Evolutionary conservation across 305 asterid species (phyloP), one percentile per base, ranked within the genome.

Genomic region (Fraxinus paxiana): DNA sequence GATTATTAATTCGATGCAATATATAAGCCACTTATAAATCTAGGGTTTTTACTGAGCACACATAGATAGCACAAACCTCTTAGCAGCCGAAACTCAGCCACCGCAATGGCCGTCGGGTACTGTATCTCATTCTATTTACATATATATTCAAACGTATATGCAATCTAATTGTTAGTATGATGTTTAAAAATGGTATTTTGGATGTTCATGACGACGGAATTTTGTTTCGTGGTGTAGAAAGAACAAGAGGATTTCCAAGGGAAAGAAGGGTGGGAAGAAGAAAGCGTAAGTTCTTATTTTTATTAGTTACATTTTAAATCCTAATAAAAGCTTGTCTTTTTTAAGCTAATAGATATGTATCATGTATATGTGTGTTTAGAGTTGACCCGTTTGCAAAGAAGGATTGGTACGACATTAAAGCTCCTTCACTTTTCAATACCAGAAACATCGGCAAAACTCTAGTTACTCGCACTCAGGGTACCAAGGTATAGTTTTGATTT

Each of bases 401-500:
- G 88, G 97, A 91, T n/a, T 92, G 97, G 95, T 92, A 91, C 43
- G 95, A 88, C 80, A 74, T 91, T 76, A 92, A 92, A 80, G 97
- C 95, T 3, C 97, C 93, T 2, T 86, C 93, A 8, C 31, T 90
- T 35, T 91, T 92, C 83, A 82, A 56, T 41, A 80, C 79, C 31
- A 85, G 87, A 37, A 89, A 85, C 80, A 38, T 87, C 1, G 92
- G 90, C 54, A 89, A 89, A 65, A 89, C 90, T 17, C 90, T 93
- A 0, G 94, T 93, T 56, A 81, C 92, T n/a, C 95, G 98, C 70
- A 93, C 98, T n/a, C 98, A 93, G 97, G 98, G 98, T 81, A 93
- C 96, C 4, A 91, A 92, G 94, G 97, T 91, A 69, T 13, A 6
- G 31, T 63, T 22, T 73, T 72, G 51, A 0, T 34, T 3, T 3